These are phyloP conservation scores for Lactifluus volemus DNA, from an alignment of 768 basidiomycete species.

Conservation along the genomic window DNA sequence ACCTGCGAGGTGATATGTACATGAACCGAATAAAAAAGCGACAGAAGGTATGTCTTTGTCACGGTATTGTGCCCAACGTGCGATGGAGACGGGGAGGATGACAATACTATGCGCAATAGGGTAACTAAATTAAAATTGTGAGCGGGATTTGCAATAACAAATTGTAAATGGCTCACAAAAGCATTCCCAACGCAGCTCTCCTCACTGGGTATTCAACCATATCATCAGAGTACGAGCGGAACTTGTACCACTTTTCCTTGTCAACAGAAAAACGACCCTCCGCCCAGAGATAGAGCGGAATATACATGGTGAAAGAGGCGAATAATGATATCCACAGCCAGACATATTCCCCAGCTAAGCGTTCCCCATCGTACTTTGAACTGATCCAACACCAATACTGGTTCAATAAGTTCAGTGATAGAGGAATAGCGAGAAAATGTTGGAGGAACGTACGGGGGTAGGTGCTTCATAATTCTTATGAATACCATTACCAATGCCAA, in stretches of 20 bases:
- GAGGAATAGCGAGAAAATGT: not conserved
- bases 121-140: too few species aligned
- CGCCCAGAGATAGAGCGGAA: not conserved
- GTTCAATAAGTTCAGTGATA: not conserved
- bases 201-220: not conserved
- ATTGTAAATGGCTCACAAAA: too few species aligned
- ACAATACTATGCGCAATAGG: too few species aligned
- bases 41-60: too few species aligned
- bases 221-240: conserved; percentile 17
- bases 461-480: conserved; percentile 25
- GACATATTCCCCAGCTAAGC: not conserved
- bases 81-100: too few species aligned
- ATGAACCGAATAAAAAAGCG: too few species aligned
- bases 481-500: not conserved
- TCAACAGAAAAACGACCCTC: not conserved
- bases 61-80: too few species aligned
- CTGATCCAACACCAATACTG: not conserved
- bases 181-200: not conserved
- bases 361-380: not conserved
- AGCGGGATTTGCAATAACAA: too few species aligned
- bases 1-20: too few species aligned
- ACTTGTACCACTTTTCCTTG: not conserved
- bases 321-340: not conserved
- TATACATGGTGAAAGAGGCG: not conserved
- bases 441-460: conserved; percentile 24